These are phyloP conservation scores for Xylaria venustula DNA, from an alignment of 495 filamentous ascomycete species.

Conservation along the genomic window DNA sequence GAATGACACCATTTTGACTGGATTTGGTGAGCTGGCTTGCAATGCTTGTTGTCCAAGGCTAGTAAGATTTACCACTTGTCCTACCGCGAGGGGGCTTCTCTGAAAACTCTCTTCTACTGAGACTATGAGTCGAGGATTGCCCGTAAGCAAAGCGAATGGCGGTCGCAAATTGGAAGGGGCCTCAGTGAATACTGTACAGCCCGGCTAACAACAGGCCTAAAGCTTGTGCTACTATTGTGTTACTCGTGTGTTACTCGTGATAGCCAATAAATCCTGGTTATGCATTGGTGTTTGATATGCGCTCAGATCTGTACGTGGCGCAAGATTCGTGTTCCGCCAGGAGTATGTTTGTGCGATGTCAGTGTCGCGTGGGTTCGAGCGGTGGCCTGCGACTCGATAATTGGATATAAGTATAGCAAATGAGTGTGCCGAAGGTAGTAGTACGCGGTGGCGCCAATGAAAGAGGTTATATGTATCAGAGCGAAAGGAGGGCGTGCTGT, in stretches of 20 bases:
- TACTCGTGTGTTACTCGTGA: no score
- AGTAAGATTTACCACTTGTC: background rate
- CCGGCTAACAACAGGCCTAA: no score
- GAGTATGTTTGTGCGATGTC: background rate
- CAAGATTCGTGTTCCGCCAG: background rate
- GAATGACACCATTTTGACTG: constrained; percentile 46
- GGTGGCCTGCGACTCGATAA: background rate
- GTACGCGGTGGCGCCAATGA: background rate
- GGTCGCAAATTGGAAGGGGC: no score
- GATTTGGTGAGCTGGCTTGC: background rate
- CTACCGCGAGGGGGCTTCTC: constrained; percentile 15
- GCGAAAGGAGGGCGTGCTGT: constrained; percentile 4
- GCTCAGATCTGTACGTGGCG: background rate
- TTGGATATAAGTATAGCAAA: background rate
- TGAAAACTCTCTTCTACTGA: background rate
- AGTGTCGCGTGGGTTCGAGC: background rate
- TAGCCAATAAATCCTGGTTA: no score
- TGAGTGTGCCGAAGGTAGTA: constrained; percentile 2
- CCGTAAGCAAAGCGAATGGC: no score
- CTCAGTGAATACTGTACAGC: no score
- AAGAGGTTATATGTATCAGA: background rate
- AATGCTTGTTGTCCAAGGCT: background rate
- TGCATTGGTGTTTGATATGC: background rate
- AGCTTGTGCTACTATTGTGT: no score
- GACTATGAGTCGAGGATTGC: no score